A percentile compares a stretch with the other conserved stretches of the same genome.
These are phyloP conservation scores for Sporisorium iseilematis-ciliati DNA, from an alignment of 1,284 basidiomycete species.

Conservation along the genomic window DNA sequence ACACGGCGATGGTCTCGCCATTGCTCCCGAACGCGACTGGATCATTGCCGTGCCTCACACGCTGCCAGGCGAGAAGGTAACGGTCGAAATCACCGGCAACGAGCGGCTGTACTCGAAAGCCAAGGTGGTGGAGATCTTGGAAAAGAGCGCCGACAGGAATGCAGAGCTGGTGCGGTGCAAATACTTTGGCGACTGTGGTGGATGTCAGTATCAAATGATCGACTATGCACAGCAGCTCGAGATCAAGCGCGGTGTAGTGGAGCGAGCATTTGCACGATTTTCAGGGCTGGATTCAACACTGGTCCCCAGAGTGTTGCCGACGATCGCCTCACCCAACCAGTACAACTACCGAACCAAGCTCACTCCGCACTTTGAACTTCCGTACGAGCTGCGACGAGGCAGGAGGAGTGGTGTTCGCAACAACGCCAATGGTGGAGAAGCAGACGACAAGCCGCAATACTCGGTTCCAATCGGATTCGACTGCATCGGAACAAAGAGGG, in stretches of 20 bases:
- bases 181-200: conserved; percentile 68
- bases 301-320: conserved; percentile 80
- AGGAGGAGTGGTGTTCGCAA: conserved; percentile 62
- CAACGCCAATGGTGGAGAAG: conserved; percentile 63
- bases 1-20: conserved; percentile 66
- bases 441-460: conserved; percentile 70
- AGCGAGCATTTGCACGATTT: conserved; percentile 77
- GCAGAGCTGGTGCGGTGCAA: conserved; percentile 61
- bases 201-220: conserved; percentile 73
- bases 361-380: conserved; percentile 93
- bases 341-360: conserved; percentile 96
- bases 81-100: conserved; percentile 50
- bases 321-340: conserved; percentile 86
- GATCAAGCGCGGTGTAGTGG: conserved; percentile 87
- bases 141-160: conserved; percentile 33
- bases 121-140: conserved; percentile 50
- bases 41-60: conserved; percentile 63
- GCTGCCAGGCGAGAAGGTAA: conserved; percentile 62
- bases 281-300: conserved; percentile 73
- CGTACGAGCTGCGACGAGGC: conserved; percentile 73
- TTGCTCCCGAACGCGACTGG: conserved; percentile 57
- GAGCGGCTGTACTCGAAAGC: conserved; percentile 62
- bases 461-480: conserved; percentile 93
- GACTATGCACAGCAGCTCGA: conserved; percentile 87
- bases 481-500: conserved; percentile 78